Evolutionary conservation across 1,284 basidiomycete species (phyloP), one percentile per base, ranked within the genome.

Genomic region (Gomphus bonarii): DNA sequence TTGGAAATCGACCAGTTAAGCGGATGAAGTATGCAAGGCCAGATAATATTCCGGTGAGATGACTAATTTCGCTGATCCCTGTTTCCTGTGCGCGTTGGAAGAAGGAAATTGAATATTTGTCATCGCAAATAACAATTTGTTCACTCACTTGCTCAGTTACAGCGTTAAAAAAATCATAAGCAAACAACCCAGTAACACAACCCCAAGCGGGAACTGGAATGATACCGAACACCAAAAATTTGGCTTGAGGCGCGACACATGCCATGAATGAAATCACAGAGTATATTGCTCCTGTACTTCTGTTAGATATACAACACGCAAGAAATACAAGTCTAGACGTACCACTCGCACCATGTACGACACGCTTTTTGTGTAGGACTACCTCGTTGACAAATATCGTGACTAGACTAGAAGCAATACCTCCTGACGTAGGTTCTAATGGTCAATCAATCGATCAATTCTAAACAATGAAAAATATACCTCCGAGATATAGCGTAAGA

Each of bases 151-250:
- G 72, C 55, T 77, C 75, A 1, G 60, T 59, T 1, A 70, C 46
- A 1, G 76, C 68, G 35, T 66, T 68, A 61, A 81, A 86, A 7
- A 80, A 69, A 64, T 93, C 90, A 63, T 79, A 89, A 4, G 80
- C 71, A 64, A 94, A 86, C 54, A 95, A 72, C 10, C 87, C 91
- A 0, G 78, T 72, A 1, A 94, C 84, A 35, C 81, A 77, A 2
- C 77, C 73, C 89, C 91, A 94, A 0, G 91, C 91, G 0, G 91
- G 91, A 59, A 89, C 75, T 14, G 92, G 93, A 10, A 95, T 69
- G 63, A 94, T 77, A 55, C 83, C 89, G 68, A 91, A 95, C 52
- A 95, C 68, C n/a, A 81, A 71, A 67, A 95, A 88, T 0, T 75
- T 82, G 57, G 84, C 74, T 8, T 64, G 77, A 0, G 92, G 92